Evolutionary conservation across 2,329 filamentous ascomycete species (phyloP).

Genomic region (Calonectria pteridis): DNA sequence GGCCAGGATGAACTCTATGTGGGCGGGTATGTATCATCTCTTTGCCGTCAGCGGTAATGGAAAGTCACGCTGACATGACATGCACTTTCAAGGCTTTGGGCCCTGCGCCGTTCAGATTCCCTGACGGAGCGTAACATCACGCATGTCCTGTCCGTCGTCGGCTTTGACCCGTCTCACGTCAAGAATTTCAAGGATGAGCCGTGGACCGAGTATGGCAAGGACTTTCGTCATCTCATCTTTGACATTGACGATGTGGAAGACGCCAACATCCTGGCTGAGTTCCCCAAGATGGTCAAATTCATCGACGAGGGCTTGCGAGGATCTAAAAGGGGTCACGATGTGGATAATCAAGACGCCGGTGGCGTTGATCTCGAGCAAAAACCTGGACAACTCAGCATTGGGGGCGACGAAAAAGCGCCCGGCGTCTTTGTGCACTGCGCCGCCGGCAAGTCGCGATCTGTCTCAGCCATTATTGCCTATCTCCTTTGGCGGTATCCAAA

Average conservation of each 20-base stretch:
- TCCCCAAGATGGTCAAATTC: conserved; percentile 83
- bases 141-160: conserved; percentile 88
- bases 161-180: conserved; percentile 58
- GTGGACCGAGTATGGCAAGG: conserved; percentile 63
- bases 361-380: conserved; percentile 38
- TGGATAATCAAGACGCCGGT: conserved; percentile 31
- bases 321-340: conserved; percentile 22
- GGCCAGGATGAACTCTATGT: conserved; percentile 57
- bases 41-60: conserved; percentile 24
- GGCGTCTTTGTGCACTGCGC: conserved; percentile 79
- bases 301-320: conserved; percentile 78
- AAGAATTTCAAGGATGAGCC: conserved; percentile 63
- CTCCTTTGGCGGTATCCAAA: conserved; percentile 77
- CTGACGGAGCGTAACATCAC: conserved; percentile 83
- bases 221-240: conserved; percentile 80
- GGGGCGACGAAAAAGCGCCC: conserved; percentile 43
- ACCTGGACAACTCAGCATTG: conserved; percentile 30
- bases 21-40: conserved; percentile 50
- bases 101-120: conserved; percentile 77
- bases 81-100: conserved; percentile 75
- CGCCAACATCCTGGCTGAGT: conserved; percentile 85
- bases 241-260: conserved; percentile 93
- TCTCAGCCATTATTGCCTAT: conserved; percentile 86
- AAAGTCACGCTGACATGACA: conserved; percentile 27
- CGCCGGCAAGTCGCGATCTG: conserved; percentile 95